These are phyloP conservation scores for Agrocybe praecox DNA, from an alignment of 768 basidiomycete genomes.

Conservation along the genomic window DNA sequence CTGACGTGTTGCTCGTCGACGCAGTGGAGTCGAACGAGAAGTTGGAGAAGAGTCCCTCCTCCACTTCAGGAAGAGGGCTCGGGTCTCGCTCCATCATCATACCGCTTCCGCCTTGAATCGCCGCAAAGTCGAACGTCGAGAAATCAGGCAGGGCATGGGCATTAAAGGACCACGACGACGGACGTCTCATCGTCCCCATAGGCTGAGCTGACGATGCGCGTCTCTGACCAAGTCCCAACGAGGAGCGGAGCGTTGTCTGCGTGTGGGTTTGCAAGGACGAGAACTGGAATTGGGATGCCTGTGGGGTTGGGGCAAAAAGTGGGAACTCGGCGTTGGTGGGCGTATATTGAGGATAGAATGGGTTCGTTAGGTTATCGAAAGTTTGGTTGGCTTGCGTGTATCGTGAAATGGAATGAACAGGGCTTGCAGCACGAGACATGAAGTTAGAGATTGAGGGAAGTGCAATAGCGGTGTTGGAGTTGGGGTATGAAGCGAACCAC, in stretches of 20 bases:
- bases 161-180: conserved; percentile 9
- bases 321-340: conserved; percentile 43
- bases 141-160: neutral
- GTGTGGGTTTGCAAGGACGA: neutral
- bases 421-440: neutral
- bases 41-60: conserved; percentile 13
- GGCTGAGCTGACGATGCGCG: conserved; percentile 17
- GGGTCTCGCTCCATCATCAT: conserved; percentile 13
- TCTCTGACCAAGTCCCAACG: conserved; percentile 10
- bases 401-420: neutral
- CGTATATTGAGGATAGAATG: neutral
- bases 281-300: neutral
- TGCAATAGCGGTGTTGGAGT: conserved; percentile 37
- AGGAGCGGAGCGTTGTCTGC: conserved; percentile 2
- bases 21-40: conserved; percentile 10
- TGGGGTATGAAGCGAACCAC: conserved; percentile 26
- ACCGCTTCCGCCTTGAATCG: neutral
- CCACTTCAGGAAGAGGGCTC: conserved; percentile 17
- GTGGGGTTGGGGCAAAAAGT: neutral
- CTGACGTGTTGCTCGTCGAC: neutral
- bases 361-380: neutral
- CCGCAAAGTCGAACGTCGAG: neutral
- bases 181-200: conserved; percentile 10
- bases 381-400: neutral
- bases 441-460: conserved; percentile 23